Conservation (phyloP, 768 basidiomycete genomes). For the Pulveroboletus sp. region DNA sequence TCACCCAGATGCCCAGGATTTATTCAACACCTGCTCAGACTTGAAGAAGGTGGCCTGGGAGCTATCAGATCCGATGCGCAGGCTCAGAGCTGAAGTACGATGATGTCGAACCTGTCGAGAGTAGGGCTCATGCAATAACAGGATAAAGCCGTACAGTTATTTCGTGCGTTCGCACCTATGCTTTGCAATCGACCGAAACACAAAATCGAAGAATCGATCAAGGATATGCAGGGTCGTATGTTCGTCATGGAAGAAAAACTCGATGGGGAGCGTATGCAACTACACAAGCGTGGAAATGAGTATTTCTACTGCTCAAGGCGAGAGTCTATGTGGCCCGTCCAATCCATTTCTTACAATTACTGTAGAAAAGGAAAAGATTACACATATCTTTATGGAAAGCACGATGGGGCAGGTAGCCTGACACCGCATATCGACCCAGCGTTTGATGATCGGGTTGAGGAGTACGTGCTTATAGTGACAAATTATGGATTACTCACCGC, state of each 20-base stretch:
- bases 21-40: slow-evolving; percentile 96
- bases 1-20: slow-evolving; percentile 89
- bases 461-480: slow-evolving; percentile 47
- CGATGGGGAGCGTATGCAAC: slow-evolving; percentile 93
- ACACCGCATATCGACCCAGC: slow-evolving; percentile 80
- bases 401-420: slow-evolving; percentile 76
- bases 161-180: slow-evolving; percentile 90
- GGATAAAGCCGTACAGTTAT: slow-evolving; percentile 82
- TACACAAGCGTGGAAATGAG: slow-evolving; percentile 88
- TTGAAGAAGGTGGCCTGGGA: slow-evolving; percentile 91
- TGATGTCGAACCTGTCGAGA: too few species aligned
- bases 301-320: slow-evolving; percentile 92
- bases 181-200: slow-evolving; percentile 84
- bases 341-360: neutral
- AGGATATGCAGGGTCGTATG: slow-evolving; percentile 69
- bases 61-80: slow-evolving; percentile 68
- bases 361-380: slow-evolving; percentile 85
- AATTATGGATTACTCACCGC: slow-evolving; percentile 5
- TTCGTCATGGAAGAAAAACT: slow-evolving; percentile 97
- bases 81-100: slow-evolving; percentile 56
- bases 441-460: slow-evolving; percentile 70
- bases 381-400: slow-evolving; percentile 86
- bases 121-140: slow-evolving; percentile 28
- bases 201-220: slow-evolving; percentile 78
- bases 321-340: neutral